phyloP scores from a whole-genome alignment of 2,329 filamentous ascomycete species.

The Paraphoma chrysanthemicola region DNA sequence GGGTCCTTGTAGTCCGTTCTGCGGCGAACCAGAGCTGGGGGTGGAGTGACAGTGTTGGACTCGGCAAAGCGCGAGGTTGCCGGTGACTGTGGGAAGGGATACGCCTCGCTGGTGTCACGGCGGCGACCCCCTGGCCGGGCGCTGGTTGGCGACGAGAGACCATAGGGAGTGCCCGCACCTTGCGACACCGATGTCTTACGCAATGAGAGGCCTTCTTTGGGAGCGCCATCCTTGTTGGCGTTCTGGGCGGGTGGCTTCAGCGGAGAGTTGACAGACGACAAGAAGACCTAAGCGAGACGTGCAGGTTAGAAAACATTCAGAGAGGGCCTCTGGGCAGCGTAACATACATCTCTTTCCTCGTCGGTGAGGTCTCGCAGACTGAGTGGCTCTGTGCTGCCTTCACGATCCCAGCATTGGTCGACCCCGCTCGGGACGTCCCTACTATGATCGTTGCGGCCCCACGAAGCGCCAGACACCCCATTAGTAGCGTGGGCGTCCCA shows the following conservation, averaged over 20 bases:
- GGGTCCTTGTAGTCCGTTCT: slow-evolving; percentile 68
- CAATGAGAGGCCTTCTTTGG: slow-evolving; percentile 64
- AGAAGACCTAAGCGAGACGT: slow-evolving; percentile 69
- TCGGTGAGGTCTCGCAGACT: slow-evolving; percentile 75
- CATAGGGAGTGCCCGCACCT: slow-evolving; percentile 68
- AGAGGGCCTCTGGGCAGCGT: too few species aligned
- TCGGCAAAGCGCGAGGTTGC: slow-evolving; percentile 68
- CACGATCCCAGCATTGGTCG: slow-evolving; percentile 89
- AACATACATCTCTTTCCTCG: slow-evolving; percentile 67
- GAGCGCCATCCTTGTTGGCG: slow-evolving; percentile 66
- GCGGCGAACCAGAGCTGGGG: slow-evolving; percentile 65
- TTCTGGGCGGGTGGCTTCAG: slow-evolving; percentile 82
- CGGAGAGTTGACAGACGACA: slow-evolving; percentile 88
- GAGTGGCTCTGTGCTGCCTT: slow-evolving; percentile 73
- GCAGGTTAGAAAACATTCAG: slow-evolving; percentile 1
- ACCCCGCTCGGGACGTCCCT: slow-evolving; percentile 79
- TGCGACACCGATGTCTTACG: slow-evolving; percentile 87
- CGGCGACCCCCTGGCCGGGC: slow-evolving; percentile 78
- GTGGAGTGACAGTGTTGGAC: slow-evolving; percentile 65
- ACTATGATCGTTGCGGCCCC: slow-evolving; percentile 77
- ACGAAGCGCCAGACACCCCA: slow-evolving; percentile 63
- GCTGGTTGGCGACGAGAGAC: slow-evolving; percentile 75
- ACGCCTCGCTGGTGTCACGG: slow-evolving; percentile 82
- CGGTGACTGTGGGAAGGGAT: slow-evolving; percentile 65
- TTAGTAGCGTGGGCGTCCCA: slow-evolving; percentile 82